Evolutionary conservation across 768 basidiomycete genomes (phyloP), one percentile per base, ranked within the genome.

Genomic region (Boletellus ananas): DNA sequence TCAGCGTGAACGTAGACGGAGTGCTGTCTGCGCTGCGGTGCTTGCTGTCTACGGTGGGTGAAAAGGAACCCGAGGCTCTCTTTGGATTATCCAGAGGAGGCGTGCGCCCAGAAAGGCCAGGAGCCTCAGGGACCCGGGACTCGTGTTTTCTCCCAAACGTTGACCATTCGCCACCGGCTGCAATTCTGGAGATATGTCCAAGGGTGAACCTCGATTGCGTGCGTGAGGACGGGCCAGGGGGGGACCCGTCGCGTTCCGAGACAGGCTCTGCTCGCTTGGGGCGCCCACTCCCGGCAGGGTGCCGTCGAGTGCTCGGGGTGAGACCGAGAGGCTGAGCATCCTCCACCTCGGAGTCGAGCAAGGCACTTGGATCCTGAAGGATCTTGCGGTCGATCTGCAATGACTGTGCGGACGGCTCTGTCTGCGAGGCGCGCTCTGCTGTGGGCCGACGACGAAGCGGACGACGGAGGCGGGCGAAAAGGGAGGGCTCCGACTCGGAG

Each of bases 391-490:
- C 51, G 31, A 66, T 59, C 50, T 17, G 57, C 38, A 62, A 12
- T 36, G 23, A 6, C 7, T 25, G 23, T 25, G 23, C 4, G 23
- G 23, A 29, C 11, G 29, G 50, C 10, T 47, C 43, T 29, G 52
- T 42, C 42, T 40, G 61, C 25, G 36, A 37, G 33, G 61, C 34
- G 12, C 50, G 58, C 25, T 51, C 52, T 45, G 49, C 36, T 34
- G 61, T 44, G 25, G 57, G 43, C 34, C 58, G 63, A 45, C 59
- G 62, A 50, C 54, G 59, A 35, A 54, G 59, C 34, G 57, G 51
- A 34, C 52, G 59, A 14, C 69, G 69, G 27, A 75, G 48, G 38
- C 71, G 70, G 16, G 67, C 57, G 42, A 75, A 46, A 27, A 72
- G 52, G 12, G 62, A 63, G 17, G 51, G 9, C 29, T 29, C 29